Percentiles rank a stretch among this genome's conserved stretches.
phyloP scores from a whole-genome alignment of 331 rosid species.

The Quercus lobata region DNA sequence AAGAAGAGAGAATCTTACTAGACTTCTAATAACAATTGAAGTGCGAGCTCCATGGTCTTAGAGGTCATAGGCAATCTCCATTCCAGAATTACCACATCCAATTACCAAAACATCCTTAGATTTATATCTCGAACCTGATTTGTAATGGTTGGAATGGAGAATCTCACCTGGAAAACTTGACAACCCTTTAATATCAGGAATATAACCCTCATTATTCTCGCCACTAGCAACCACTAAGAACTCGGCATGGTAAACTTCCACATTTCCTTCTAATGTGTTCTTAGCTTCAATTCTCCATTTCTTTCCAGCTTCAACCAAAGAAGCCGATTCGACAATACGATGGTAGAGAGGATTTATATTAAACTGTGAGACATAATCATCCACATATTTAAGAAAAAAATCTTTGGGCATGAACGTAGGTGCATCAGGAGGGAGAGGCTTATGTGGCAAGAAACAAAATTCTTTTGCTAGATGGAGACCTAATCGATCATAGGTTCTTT shows the following conservation, averaged over 20 bases:
- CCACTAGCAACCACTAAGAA: constrained; percentile 50
- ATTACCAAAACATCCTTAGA: constrained; percentile 47
- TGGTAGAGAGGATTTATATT: constrained; percentile 35
- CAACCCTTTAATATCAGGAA: constrained; percentile 44
- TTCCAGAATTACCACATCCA: constrained; percentile 67
- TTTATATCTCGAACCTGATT: constrained; percentile 26
- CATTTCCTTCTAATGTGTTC: background rate
- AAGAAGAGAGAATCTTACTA: constrained; percentile 16
- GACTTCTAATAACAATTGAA: constrained; percentile 44
- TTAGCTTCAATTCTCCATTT: constrained; percentile 43
- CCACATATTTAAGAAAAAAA: constrained; percentile 37
- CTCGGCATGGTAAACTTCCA: constrained; percentile 18
- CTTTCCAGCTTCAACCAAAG: background rate
- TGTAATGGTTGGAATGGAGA: constrained; percentile 42
- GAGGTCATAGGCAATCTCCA: constrained; percentile 67
- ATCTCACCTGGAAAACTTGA: constrained; percentile 34
- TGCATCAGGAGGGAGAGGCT: constrained; percentile 26
- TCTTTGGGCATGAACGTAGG: constrained; percentile 50
- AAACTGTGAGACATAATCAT: constrained; percentile 28
- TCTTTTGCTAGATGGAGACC: constrained; percentile 56
- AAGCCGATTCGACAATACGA: constrained; percentile 28
- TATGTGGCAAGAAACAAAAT: constrained; percentile 49
- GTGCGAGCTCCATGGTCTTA: constrained; percentile 28
- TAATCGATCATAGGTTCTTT: constrained; percentile 48
- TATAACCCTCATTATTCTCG: constrained; percentile 33